Evolutionary conservation across 495 filamentous ascomycete species (phyloP).

Genomic region (Penicillium coffeae): DNA sequence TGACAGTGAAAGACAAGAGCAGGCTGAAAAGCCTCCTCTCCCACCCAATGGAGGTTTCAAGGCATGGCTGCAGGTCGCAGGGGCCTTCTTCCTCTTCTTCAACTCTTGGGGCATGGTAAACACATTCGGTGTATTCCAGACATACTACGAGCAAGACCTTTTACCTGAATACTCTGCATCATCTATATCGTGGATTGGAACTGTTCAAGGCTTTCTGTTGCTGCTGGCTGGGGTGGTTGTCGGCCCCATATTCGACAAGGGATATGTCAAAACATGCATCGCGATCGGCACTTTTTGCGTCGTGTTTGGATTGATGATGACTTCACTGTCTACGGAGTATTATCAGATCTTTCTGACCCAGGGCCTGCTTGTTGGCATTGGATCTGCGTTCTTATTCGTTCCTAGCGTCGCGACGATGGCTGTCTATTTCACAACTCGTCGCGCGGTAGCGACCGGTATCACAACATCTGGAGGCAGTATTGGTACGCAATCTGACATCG

Average conservation of each 20-base stretch:
- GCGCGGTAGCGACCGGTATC: constrained; percentile 46
- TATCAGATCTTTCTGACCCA: constrained; percentile 38
- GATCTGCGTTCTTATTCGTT: constrained; percentile 37
- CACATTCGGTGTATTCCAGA: constrained; percentile 47
- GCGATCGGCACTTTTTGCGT: constrained; percentile 26
- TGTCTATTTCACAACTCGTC: constrained; percentile 38
- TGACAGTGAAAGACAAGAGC: not conserved
- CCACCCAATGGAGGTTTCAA: constrained; percentile 1
- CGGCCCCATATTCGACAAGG: constrained; percentile 43
- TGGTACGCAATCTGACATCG: constrained; percentile 21
- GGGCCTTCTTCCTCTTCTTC: constrained; percentile 3
- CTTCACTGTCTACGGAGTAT: constrained; percentile 39
- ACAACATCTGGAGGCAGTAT: constrained; percentile 38
- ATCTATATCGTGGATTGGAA: constrained; percentile 46
- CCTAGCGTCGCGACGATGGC: constrained; percentile 40
- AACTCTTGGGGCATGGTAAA: constrained; percentile 36
- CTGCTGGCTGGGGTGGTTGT: constrained; percentile 36
- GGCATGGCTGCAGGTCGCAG: constrained; percentile 1
- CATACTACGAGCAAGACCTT: constrained; percentile 35
- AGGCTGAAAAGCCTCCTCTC: not conserved
- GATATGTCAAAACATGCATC: constrained; percentile 35
- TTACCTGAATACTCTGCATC: constrained; percentile 27
- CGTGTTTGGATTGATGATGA: constrained; percentile 49
- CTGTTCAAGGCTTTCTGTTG: constrained; percentile 40
- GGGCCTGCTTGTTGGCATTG: constrained; percentile 40